Percentiles rank a stretch among this genome's conserved stretches.
Evolutionary conservation across 2,329 filamentous ascomycete species (phyloP).

Genomic region (Colletotrichum agaves): DNA sequence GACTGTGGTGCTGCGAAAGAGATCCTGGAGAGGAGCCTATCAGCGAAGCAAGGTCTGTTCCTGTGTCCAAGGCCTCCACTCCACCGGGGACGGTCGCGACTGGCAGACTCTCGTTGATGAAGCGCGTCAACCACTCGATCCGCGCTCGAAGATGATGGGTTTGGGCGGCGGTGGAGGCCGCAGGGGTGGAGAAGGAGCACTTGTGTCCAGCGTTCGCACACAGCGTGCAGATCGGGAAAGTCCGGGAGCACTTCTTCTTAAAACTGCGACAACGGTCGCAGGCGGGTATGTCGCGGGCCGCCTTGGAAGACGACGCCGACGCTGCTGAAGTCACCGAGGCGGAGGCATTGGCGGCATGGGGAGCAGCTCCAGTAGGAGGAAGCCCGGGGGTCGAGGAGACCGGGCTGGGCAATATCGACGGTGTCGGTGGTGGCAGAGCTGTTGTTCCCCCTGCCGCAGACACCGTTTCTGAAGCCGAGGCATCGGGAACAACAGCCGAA

Average conservation of each 20-base stretch:
- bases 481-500: conserved; percentile 1
- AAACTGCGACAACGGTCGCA: conserved; percentile 57
- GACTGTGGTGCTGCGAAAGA: background rate
- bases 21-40: conserved; percentile 28
- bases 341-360: conserved; percentile 40
- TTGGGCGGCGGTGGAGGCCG: conserved; percentile 46
- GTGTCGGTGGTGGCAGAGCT: background rate
- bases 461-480: background rate
- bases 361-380: background rate
- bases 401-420: conserved; percentile 14
- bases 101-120: conserved; percentile 49
- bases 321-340: conserved; percentile 42
- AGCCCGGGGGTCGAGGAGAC: background rate
- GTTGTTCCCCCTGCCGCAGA: background rate
- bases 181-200: conserved; percentile 50
- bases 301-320: conserved; percentile 40
- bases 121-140: conserved; percentile 52
- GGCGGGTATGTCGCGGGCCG: conserved; percentile 43
- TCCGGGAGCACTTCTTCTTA: conserved; percentile 58
- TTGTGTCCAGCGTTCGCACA: conserved; percentile 52
- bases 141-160: conserved; percentile 52
- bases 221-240: conserved; percentile 52
- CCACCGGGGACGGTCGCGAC: conserved; percentile 42
- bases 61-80: conserved; percentile 51
- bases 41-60: conserved; percentile 43